Evolutionary conservation across 352 stramenopile species (phyloP), one percentile per base, ranked within the genome.

Genomic region (Thraustochytrium sp.): DNA sequence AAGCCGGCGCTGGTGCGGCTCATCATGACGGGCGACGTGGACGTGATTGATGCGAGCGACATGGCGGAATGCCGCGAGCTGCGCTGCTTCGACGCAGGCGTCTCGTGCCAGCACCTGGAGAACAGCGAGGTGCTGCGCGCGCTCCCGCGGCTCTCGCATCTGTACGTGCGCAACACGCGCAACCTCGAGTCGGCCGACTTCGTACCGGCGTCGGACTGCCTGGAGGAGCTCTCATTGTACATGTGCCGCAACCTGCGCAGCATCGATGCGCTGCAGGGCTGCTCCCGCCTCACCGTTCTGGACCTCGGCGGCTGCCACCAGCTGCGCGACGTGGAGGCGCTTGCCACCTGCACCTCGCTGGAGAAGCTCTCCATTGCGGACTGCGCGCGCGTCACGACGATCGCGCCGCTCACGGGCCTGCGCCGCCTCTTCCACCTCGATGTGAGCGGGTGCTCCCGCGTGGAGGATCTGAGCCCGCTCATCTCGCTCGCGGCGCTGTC

Each of bases 191-290:
- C 26, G 0, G 40, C 51, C 21, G 29, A 44, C 26, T 80, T 80
- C 38, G 21, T 80, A 13, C 53, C 68, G 9, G n/a, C 44, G 18
- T 31, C 13, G 13, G 53, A 16, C 37, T 18, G 53, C 18, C 51
- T 80, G 16, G 34, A n/a, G n/a, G 68, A 80, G 34, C n/a, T 80
- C 18, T 80, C 68, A 8, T 37, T 80, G 48, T 80, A 80, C 68
- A 80, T 80, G 68, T 80, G 68, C 46, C 63, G 26, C 16, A 80
- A 75, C 31, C 51, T 80, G 29, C 11, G 13, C 18, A 26, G 40
- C 51, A 61, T 80, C 38, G 49, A 38, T 42, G 68, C 31, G 11
- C 42, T 80, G 21, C 4, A 8, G 11, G 5, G 11, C 13, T 80
- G 68, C 16, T 3, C 68, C 0, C n/a, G 46, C 31, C 53, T 80